Conservation (phyloP, 352 stramenopile species). For the Pseudoperonospora humuli region DNA sequence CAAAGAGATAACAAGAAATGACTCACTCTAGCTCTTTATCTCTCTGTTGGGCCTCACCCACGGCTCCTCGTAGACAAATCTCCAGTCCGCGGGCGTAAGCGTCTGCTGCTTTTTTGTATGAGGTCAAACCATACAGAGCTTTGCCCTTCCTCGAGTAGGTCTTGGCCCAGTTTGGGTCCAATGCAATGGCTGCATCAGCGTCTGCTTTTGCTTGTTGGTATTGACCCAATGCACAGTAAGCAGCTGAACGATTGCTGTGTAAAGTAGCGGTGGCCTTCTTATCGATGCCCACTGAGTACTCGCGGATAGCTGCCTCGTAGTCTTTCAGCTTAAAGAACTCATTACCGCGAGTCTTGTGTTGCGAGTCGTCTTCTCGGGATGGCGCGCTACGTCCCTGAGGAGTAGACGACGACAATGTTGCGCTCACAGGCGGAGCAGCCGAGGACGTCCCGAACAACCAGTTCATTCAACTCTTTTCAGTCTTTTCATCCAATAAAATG, state of each 20-base stretch:
- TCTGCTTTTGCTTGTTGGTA: constrained; percentile 48
- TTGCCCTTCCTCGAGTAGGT: constrained; percentile 77
- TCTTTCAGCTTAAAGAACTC: constrained; percentile 52
- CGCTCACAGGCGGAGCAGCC: constrained; percentile 15
- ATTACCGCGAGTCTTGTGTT: constrained; percentile 61
- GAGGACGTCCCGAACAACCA: constrained; percentile 44
- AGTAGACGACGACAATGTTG: constrained; percentile 47
- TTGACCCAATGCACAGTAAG: constrained; percentile 49
- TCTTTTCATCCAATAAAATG: too few species aligned
- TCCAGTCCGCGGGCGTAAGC: constrained; percentile 66
- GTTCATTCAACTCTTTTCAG: too few species aligned
- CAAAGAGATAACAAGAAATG: neutral
- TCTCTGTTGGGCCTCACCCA: constrained; percentile 55
- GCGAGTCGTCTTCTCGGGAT: constrained; percentile 51
- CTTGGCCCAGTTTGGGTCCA: constrained; percentile 67
- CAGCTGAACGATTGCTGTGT: constrained; percentile 74
- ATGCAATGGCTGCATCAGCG: constrained; percentile 45
- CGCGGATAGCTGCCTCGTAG: constrained; percentile 39
- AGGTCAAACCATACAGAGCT: constrained; percentile 55
- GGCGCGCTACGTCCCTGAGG: constrained; percentile 57
- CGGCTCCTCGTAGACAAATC: constrained; percentile 57
- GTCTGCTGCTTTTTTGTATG: constrained; percentile 61
- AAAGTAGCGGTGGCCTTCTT: constrained; percentile 51
- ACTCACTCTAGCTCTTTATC: constrained; percentile 68
- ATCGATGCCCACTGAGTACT: constrained; percentile 62